Evolutionary conservation across 768 basidiomycete genomes (phyloP), one percentile per base, ranked within the genome.

Genomic region (Chalciporus sphaerocephalus): DNA sequence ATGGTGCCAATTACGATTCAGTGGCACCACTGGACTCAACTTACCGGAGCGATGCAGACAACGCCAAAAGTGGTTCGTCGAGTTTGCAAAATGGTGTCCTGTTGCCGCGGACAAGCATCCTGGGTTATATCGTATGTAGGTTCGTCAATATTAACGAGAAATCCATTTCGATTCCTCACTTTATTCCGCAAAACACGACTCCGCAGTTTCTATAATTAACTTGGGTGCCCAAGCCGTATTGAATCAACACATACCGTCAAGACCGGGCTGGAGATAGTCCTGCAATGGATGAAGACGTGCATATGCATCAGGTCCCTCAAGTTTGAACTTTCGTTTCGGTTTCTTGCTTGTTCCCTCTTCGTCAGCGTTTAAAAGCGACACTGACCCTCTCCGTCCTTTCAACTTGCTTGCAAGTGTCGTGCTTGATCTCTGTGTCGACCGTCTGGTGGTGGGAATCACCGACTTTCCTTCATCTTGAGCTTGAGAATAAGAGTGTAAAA

Each of bases 151-250:
- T 48, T 27, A 49, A 23, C 28, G 42, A n/a, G 39, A 27, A 24
- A 17, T 6, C 5, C 6, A 25, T 38, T 3, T 5, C 9, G 8
- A 2, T 6, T n/a, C 10, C 73, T 43, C 51, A 89, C 89, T 91
- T 93, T 39, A 92, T 89, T 7, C 91, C 90, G 56, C 87, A 91
- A 53, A 92, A 90, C 12, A 91, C 53, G 18, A 92, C 88, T 92
- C 40, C 15, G 23, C 21, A 6, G 15, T 23, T n/a, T 18, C 5
- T 35, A 40, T 20, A 36, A 3, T 46, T 13, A 5, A 37, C 32
- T 17, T 33, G 15, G 41, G 44, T 16, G 17, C 16, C 15, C 32
- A 37, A 25, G 16, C 8, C 17, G 4, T 17, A 6, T 0, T 28
- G 42, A 34, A 54, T 16, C 27, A 18, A n/a, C 38, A 53, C 70